Conservation (phyloP, 2,329 filamentous ascomycete species). For the Botrytis byssoidea region DNA sequence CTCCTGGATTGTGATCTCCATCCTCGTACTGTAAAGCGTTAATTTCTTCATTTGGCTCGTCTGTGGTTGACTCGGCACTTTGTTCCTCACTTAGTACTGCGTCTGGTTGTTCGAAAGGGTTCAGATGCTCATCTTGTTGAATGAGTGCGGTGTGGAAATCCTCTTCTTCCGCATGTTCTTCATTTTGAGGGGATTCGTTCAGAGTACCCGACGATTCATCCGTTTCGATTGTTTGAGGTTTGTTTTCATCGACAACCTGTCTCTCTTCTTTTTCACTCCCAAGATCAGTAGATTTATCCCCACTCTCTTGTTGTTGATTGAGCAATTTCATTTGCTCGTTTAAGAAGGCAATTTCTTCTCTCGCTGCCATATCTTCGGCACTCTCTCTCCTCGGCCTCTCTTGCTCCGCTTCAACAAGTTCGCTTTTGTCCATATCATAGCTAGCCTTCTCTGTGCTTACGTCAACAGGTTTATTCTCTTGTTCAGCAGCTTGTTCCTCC, state of each 20-base stretch:
- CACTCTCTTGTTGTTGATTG: background rate
- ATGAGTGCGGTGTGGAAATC: background rate
- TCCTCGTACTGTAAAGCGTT: background rate
- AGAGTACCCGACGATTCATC: background rate
- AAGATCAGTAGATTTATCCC: background rate
- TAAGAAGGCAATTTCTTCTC: conserved; percentile 2
- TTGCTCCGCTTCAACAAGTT: background rate
- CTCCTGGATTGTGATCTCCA: background rate
- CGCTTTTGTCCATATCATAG: background rate
- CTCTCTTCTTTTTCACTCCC: background rate
- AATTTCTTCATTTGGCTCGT: background rate
- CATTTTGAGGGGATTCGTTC: background rate
- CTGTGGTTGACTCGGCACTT: background rate
- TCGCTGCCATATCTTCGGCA: background rate
- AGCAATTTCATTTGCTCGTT: conserved; percentile 3
- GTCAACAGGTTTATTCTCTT: background rate
- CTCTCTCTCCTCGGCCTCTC: background rate
- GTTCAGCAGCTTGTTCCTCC: conserved; percentile 15
- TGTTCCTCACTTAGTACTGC: background rate
- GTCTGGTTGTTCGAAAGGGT: background rate
- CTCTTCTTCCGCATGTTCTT: background rate
- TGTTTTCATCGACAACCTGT: background rate
- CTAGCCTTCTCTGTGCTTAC: background rate
- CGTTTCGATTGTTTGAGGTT: background rate
- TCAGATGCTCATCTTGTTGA: background rate